These are phyloP conservation scores for Penicillium lagena DNA, from an alignment of 495 filamentous ascomycete species.

Conservation along the genomic window DNA sequence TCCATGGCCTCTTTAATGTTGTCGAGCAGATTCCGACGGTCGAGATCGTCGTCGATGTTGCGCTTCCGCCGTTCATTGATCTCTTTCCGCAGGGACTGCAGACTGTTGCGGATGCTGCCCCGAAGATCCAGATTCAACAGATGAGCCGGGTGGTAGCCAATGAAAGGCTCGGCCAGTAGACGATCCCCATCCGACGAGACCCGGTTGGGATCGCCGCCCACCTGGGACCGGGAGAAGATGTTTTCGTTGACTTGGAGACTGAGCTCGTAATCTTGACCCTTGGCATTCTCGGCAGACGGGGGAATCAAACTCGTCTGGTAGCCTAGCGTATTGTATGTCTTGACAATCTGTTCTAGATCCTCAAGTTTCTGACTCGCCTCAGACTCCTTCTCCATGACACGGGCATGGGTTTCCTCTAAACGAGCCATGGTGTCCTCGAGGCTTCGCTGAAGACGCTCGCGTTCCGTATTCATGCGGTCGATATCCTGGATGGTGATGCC, in stretches of 20 bases:
- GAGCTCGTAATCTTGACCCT: constrained; percentile 78
- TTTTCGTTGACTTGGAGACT: constrained; percentile 66
- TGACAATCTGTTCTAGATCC: constrained; percentile 77
- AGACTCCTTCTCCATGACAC: constrained; percentile 73
- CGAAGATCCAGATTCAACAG: constrained; percentile 82
- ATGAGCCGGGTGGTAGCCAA: constrained; percentile 84
- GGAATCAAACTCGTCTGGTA: constrained; percentile 92
- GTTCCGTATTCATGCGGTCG: constrained; percentile 94
- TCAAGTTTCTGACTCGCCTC: constrained; percentile 81
- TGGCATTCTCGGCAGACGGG: constrained; percentile 73
- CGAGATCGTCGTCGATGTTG: constrained; percentile 80
- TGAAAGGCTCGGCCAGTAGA: constrained; percentile 70
- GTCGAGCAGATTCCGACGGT: constrained; percentile 84
- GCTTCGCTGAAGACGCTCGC: constrained; percentile 81
- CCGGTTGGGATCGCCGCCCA: constrained; percentile 49
- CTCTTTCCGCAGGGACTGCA: constrained; percentile 74
- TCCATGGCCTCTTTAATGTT: constrained; percentile 91
- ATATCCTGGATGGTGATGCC: constrained; percentile 96
- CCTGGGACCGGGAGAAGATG: constrained; percentile 69
- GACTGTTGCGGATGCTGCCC: constrained; percentile 68
- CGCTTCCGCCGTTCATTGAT: constrained; percentile 77
- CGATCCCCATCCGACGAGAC: constrained; percentile 50
- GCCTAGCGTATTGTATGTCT: constrained; percentile 85
- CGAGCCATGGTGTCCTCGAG: constrained; percentile 66
- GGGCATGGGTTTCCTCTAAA: constrained; percentile 75